Conservation (phyloP, 305 asterid species). For the Plantago coronopus region DNA sequence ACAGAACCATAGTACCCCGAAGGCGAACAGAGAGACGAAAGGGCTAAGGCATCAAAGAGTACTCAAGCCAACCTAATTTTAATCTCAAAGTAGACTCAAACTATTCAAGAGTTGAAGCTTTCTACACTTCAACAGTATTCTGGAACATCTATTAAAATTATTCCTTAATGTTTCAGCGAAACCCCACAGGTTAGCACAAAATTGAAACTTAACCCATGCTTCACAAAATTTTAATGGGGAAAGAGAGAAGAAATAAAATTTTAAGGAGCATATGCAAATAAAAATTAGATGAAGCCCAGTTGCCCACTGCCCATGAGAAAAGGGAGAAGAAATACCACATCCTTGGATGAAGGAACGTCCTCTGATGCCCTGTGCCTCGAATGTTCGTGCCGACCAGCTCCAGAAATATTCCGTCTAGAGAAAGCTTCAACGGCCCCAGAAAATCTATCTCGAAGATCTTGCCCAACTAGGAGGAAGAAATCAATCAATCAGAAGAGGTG, state of each 20-base stretch:
- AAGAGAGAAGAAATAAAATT: too few relatives aligned
- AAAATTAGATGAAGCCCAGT: not conserved
- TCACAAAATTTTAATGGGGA: conserved; percentile 4
- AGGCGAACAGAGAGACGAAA: not conserved
- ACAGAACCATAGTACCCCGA: too few relatives aligned
- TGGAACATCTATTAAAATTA: too few relatives aligned
- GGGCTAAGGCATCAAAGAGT: not conserved
- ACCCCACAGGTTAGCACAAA: too few relatives aligned
- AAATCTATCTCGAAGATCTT: conserved; percentile 69
- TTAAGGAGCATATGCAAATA: not conserved
- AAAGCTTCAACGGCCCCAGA: conserved; percentile 86
- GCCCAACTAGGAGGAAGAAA: conserved; percentile 48
- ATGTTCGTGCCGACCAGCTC: conserved; percentile 65
- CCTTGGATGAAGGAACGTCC: conserved; percentile 65
- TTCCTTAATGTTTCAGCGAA: too few relatives aligned
- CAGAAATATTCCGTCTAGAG: conserved; percentile 60
- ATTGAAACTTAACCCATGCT: too few relatives aligned
- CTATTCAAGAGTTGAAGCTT: too few relatives aligned
- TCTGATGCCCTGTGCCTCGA: conserved; percentile 57
- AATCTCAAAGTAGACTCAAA: too few relatives aligned
- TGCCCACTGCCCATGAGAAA: not conserved
- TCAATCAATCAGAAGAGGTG: conserved; percentile 12
- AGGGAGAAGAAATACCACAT: conserved; percentile 50
- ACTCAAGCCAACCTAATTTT: too few relatives aligned
- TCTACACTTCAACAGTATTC: too few relatives aligned